Evolutionary conservation across 2,329 filamentous ascomycete species (phyloP).

Genomic region (Xylogone sp.): DNA sequence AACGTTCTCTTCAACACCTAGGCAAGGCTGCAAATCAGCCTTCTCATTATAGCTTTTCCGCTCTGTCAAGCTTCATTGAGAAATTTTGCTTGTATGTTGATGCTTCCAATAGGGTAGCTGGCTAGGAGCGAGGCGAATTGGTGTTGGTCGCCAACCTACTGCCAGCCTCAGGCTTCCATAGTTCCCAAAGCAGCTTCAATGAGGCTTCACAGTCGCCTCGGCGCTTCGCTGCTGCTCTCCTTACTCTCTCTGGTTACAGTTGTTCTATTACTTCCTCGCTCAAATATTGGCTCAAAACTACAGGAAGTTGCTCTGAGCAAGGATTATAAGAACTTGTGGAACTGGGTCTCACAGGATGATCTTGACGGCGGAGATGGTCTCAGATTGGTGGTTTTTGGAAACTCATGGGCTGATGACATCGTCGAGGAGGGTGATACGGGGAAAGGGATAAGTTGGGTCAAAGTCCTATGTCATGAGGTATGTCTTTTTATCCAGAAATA

Average conservation of each 20-base stretch:
- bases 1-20: not conserved
- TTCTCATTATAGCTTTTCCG: not conserved
- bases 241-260: constrained; percentile 18
- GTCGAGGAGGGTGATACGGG: constrained; percentile 9
- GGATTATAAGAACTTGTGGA: constrained; percentile 14
- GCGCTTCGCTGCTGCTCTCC: constrained; percentile 14
- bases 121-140: not conserved
- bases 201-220: constrained; percentile 15
- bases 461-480: constrained; percentile 26
- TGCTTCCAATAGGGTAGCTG: not conserved
- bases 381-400: constrained; percentile 26
- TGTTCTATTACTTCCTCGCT: constrained; percentile 13
- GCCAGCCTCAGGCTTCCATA: not conserved
- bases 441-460: constrained; percentile 23
- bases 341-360: constrained; percentile 11
- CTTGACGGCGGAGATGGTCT: constrained; percentile 6
- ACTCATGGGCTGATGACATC: constrained; percentile 25
- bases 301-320: constrained; percentile 16
- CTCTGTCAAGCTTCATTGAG: too few relatives aligned
- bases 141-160: not conserved
- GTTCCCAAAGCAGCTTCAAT: not conserved
- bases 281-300: constrained; percentile 12
- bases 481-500: not conserved
- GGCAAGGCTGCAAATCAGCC: not conserved
- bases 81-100: too few relatives aligned